Conservation (phyloP, 805 yeast species). For the Metschnikowia cubensis region DNA sequence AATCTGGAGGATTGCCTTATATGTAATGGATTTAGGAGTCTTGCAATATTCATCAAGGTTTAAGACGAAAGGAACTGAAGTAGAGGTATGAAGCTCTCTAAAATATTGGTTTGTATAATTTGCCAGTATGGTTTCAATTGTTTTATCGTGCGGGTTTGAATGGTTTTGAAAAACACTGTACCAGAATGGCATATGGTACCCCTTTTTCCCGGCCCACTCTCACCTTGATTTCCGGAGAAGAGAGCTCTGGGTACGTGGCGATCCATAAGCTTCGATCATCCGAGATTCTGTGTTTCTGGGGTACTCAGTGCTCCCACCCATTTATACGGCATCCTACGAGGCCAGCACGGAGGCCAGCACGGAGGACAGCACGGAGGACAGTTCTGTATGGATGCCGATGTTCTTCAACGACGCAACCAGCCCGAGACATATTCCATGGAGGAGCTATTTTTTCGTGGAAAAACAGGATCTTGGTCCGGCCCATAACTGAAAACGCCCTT, state of each 20-base stretch:
- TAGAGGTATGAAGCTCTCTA: no score
- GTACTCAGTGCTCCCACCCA: slow-evolving; percentile 69
- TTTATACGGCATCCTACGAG: slow-evolving; percentile 75
- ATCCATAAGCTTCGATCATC: slow-evolving; percentile 62
- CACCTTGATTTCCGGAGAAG: slow-evolving; percentile 90
- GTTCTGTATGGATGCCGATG: slow-evolving; percentile 70
- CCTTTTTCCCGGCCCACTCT: slow-evolving; percentile 95
- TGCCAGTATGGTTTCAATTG: no score
- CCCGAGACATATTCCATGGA: slow-evolving; percentile 56
- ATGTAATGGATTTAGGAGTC: no score
- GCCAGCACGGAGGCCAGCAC: no score
- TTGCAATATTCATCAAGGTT: no score
- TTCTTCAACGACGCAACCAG: slow-evolving; percentile 52
- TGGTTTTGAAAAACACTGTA: slow-evolving; percentile 23
- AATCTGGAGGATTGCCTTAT: no score
- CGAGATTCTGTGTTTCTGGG: slow-evolving; percentile 70
- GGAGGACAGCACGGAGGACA: slow-evolving; percentile 50
- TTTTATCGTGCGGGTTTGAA: no score
- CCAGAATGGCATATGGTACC: slow-evolving; percentile 93
- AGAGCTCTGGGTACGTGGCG: slow-evolving; percentile 87
- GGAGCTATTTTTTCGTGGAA: slow-evolving; percentile 78
- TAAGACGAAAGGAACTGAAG: no score
- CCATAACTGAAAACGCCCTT: slow-evolving; percentile 59
- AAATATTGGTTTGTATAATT: no score
- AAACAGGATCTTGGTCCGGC: slow-evolving; percentile 68